phyloP scores from a whole-genome alignment of 768 basidiomycete species.

The Mycena capillaripes region DNA sequence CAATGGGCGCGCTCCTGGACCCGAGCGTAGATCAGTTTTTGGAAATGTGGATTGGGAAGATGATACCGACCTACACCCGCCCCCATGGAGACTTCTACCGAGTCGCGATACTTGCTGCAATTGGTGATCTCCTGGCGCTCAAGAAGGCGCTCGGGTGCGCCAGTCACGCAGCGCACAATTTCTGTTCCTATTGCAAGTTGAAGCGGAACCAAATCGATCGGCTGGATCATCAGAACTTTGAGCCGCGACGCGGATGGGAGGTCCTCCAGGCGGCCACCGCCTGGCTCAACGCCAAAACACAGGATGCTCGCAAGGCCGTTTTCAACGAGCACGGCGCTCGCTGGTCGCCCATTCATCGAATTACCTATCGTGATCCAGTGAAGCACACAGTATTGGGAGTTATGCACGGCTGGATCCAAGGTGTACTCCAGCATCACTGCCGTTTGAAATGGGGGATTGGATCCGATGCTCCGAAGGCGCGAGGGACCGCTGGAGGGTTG shows the following conservation, averaged over 20 bases:
- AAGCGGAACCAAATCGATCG: slow-evolving; percentile 18
- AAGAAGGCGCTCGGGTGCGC: slow-evolving; percentile 35
- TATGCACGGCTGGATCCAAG: slow-evolving; percentile 38
- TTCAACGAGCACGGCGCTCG: slow-evolving; percentile 24
- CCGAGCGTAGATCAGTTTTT: slow-evolving; percentile 16
- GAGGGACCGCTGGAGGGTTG: not conserved
- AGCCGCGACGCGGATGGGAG: slow-evolving; percentile 11
- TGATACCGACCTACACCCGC: slow-evolving; percentile 21
- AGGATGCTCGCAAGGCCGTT: slow-evolving; percentile 16
- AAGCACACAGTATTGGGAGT: slow-evolving; percentile 29
- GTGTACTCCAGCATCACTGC: slow-evolving; percentile 29
- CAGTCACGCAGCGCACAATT: slow-evolving; percentile 19
- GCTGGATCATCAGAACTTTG: slow-evolving; percentile 33
- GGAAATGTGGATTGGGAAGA: slow-evolving; percentile 26
- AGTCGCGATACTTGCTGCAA: slow-evolving; percentile 27
- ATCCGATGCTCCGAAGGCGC: not conserved
- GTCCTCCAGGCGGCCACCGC: slow-evolving; percentile 9
- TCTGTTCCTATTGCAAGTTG: slow-evolving; percentile 38
- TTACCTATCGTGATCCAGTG: slow-evolving; percentile 37
- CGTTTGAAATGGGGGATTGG: slow-evolving; percentile 37
- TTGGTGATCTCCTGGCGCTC: slow-evolving; percentile 34
- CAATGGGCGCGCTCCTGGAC: slow-evolving; percentile 11
- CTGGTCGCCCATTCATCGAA: slow-evolving; percentile 25
- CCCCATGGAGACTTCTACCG: slow-evolving; percentile 32
- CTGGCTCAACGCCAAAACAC: slow-evolving; percentile 33